These are phyloP conservation scores for Chlamydomonas schloesseri DNA, from an alignment of 139 green algal genomes.

Conservation along the genomic window DNA sequence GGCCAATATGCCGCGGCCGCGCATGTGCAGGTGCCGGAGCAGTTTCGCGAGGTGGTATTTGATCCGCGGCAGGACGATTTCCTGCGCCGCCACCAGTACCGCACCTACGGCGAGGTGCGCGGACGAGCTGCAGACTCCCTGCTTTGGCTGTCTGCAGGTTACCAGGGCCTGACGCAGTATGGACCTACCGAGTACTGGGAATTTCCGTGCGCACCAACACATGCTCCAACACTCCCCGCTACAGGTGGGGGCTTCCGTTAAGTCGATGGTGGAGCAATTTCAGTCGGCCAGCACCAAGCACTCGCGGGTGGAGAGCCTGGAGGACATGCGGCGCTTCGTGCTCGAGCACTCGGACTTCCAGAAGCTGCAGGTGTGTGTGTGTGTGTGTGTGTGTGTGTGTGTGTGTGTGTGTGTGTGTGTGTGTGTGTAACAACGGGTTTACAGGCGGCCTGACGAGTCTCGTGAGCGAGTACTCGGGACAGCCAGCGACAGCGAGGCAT, in stretches of 20 bases:
- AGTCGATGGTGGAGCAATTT: constrained; percentile 82
- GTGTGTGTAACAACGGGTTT: too few species aligned
- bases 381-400: background rate
- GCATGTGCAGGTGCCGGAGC: constrained; percentile 65
- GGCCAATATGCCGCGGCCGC: too few species aligned
- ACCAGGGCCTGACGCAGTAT: too few species aligned
- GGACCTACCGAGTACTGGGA: too few species aligned
- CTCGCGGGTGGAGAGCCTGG: constrained; percentile 76
- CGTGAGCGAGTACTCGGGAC: too few species aligned
- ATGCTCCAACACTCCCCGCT: too few species aligned
- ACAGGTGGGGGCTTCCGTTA: constrained; percentile 78
- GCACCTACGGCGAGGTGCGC: constrained; percentile 84
- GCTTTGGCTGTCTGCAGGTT: too few species aligned
- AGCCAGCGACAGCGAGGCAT: too few species aligned
- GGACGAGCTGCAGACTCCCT: too few species aligned
- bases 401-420: background rate
- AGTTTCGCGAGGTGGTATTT: constrained; percentile 81
- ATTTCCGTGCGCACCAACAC: too few species aligned
- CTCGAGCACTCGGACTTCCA: constrained; percentile 84
- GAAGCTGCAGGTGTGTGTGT: constrained; percentile 37
- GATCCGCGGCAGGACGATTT: constrained; percentile 82
- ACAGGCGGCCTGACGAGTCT: too few species aligned
- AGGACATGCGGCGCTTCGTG: constrained; percentile 92
- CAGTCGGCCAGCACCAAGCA: constrained; percentile 58
- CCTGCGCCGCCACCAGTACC: constrained; percentile 78